Evolutionary conservation across 805 yeast species (phyloP), one percentile per base, ranked within the genome.

Genomic region (Cyberlindnera xylosilytica): DNA sequence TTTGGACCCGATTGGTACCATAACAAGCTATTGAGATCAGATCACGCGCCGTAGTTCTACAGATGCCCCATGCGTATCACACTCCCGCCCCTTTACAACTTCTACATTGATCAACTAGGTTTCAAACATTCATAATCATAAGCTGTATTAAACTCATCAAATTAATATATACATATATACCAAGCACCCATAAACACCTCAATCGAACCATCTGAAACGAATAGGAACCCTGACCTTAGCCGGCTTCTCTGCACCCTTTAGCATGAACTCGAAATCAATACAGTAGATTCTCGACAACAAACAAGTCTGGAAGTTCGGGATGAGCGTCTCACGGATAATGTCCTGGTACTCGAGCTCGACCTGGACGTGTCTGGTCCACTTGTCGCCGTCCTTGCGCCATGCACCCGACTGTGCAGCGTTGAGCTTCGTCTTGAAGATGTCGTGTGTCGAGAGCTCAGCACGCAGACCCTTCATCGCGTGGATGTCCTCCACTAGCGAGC

Each of bases 291-390:
- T 68, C 4, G 81, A 73, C n/a, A 80, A 66, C 42, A 77, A 61
- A 59, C 88, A 83, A 38, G 72, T 73, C 51, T 81, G 86, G 58
- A 81, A 82, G 41, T 72, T 72, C 1, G 88, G 88, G 15, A 78
- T 57, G 41, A 83, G 57, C 1, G 80, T 78, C 36, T 74, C 69
- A 36, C 62, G 63, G 29, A 73, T 66, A 41, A 73, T 72, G 35
- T 70, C 68, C 24, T 60, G 50, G 17, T 72, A 59, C 26, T 64
- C 60, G 39, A 79, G 51, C 16, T 76, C 75, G 3, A 78, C 53
- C 2, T 56, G 56, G 3, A 79, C 31, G 11, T 47, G 49, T 42
- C 61, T 34, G 3, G 17, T 35, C 42, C 47, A 50, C 6, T 36
- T 12, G 4, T 17, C 40, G 20, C 23, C 32, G 1, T 18, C 23